phyloP scores from a whole-genome alignment of 164 flowering plant genomes.

The Sedum album region DNA sequence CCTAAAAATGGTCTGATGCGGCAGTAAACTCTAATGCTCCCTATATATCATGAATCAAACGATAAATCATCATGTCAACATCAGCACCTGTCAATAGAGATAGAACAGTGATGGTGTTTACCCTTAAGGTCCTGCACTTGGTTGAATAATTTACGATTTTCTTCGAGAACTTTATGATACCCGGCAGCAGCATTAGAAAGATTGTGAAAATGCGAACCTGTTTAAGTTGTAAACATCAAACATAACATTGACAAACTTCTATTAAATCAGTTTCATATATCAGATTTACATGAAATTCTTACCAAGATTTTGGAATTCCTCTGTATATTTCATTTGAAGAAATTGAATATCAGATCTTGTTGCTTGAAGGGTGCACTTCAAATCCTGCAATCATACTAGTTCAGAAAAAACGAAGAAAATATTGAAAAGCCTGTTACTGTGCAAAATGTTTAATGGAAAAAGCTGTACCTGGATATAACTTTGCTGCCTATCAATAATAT shows the following conservation, averaged over 20 bases:
- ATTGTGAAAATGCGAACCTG: slow-evolving; percentile 72
- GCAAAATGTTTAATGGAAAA: background rate
- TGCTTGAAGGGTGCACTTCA: slow-evolving; percentile 53
- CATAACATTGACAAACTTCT: background rate
- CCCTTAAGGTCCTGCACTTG: slow-evolving; percentile 99
- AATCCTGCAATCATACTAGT: slow-evolving; percentile 32
- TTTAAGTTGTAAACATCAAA: slow-evolving; percentile 4
- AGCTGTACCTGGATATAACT: slow-evolving; percentile 55
- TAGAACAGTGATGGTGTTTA: slow-evolving; percentile 16
- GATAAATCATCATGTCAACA: background rate
- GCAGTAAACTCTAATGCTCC: slow-evolving; percentile 94
- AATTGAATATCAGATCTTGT: slow-evolving; percentile 84
- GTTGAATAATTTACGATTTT: slow-evolving; percentile 90
- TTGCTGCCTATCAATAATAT: slow-evolving; percentile 62
- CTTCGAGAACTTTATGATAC: slow-evolving; percentile 90
- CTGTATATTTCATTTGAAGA: slow-evolving; percentile 73
- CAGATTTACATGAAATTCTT: slow-evolving; percentile 8
- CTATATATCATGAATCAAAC: slow-evolving; percentile 24
- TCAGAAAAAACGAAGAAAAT: background rate
- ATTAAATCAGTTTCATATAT: background rate
- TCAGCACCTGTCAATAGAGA: background rate
- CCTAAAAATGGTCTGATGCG: slow-evolving; percentile 87
- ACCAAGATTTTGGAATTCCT: slow-evolving; percentile 80
- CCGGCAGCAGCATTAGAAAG: slow-evolving; percentile 90
- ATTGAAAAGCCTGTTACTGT: background rate